These are phyloP conservation scores for Cylindrotheca fusiformis DNA, from an alignment of 108 stramenopile genomes.

Conservation along the genomic window DNA sequence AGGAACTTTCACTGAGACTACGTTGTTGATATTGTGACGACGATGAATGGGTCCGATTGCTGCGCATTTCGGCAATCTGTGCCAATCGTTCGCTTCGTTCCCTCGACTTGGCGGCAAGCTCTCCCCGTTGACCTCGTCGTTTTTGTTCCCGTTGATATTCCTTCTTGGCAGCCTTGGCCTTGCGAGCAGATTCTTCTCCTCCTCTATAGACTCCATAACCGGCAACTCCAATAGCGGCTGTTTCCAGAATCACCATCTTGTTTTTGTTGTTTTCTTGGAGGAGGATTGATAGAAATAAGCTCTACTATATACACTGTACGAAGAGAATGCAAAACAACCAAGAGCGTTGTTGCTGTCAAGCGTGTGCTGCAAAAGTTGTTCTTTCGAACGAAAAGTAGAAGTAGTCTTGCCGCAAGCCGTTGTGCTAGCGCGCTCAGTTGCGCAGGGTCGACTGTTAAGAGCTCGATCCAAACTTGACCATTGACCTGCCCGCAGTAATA, in stretches of 20 bases:
- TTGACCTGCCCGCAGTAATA: too few relatives aligned
- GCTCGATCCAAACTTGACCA: too few relatives aligned
- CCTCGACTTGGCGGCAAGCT: slow-evolving; percentile 11
- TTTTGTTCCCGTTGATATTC: slow-evolving; percentile 18
- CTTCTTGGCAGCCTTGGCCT: slow-evolving; percentile 32
- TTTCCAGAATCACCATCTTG: slow-evolving; percentile 27
- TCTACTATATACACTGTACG: too few relatives aligned
- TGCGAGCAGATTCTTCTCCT: slow-evolving; percentile 25
- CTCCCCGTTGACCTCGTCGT: slow-evolving; percentile 10
- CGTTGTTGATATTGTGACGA: neutral
- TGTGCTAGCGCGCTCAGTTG: too few relatives aligned
- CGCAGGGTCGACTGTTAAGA: too few relatives aligned
- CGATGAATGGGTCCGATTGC: neutral
- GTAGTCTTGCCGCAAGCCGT: too few relatives aligned
- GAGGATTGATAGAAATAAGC: too few relatives aligned
- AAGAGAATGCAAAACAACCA: too few relatives aligned
- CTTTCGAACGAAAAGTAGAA: too few relatives aligned
- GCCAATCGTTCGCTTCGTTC: slow-evolving; percentile 17
- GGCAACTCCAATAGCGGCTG: slow-evolving; percentile 36
- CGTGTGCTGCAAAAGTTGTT: too few relatives aligned
- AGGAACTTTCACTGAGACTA: neutral
- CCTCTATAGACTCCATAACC: slow-evolving; percentile 37
- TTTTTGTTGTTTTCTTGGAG: neutral
- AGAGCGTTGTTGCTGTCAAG: too few relatives aligned
- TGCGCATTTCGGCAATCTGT: slow-evolving; percentile 4